Conservation (phyloP, 257 asterid genomes). For the Leptodermis oblonga region DNA sequence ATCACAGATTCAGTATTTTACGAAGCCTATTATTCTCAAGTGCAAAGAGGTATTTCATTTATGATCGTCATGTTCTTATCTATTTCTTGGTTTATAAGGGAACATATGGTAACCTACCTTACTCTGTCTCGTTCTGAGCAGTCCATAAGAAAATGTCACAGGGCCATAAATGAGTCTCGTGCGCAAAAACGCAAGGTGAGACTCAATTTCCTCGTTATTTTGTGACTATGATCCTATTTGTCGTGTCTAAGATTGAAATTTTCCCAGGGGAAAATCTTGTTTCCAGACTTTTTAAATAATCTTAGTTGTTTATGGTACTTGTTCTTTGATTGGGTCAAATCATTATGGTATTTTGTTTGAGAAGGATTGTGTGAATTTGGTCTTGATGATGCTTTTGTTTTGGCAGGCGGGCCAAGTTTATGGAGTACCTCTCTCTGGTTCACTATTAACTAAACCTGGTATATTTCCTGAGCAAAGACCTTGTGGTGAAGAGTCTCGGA, state of each 20-base stretch:
- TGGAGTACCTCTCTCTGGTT: conserved; percentile 92
- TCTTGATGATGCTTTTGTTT: conserved; percentile 14
- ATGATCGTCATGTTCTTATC: background rate
- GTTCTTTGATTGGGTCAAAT: background rate
- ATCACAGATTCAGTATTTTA: conserved; percentile 66
- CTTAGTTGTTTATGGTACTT: background rate
- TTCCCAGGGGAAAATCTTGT: background rate
- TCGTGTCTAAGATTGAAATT: background rate
- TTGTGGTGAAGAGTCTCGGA: conserved; percentile 86
- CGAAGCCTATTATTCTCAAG: conserved; percentile 58
- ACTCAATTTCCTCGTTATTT: conserved; percentile 25
- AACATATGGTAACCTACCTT: conserved; percentile 1
- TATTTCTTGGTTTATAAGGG: background rate
- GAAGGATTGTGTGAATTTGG: conserved; percentile 6
- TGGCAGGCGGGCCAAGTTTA: conserved; percentile 97
- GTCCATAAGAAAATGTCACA: conserved; percentile 87
- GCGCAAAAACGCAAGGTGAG: conserved; percentile 91
- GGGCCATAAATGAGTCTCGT: conserved; percentile 94
- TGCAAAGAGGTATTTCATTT: conserved; percentile 77
- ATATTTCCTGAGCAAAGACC: conserved; percentile 89
- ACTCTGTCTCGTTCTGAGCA: conserved; percentile 32
- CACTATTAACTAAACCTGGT: conserved; percentile 66
- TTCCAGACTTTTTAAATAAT: background rate
- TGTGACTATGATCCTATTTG: background rate
- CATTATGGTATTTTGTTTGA: background rate